phyloP scores from a whole-genome alignment of 2,329 filamentous ascomycete genomes.

The Scopulariopsis brevicaulis region DNA sequence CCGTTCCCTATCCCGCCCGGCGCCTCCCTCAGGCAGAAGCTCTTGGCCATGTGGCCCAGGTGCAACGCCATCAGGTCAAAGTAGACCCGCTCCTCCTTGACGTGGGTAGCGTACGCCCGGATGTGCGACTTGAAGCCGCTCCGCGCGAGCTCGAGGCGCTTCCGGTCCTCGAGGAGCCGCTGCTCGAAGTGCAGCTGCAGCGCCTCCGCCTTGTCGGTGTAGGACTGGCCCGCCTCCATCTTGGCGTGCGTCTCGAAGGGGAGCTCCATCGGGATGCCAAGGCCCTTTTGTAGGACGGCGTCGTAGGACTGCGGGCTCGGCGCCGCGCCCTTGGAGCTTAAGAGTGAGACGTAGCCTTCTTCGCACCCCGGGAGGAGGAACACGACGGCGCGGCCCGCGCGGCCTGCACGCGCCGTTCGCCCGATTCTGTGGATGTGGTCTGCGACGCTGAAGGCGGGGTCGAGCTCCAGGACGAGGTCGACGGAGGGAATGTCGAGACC shows the following conservation, averaged over 20 bases:
- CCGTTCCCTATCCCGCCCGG: conserved; percentile 68
- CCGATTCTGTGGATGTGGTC: conserved; percentile 94
- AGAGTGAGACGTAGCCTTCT: conserved; percentile 75
- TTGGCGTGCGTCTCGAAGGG: conserved; percentile 57
- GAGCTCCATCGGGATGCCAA: conserved; percentile 47
- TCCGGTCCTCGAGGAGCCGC: conserved; percentile 46
- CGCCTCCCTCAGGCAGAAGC: conserved; percentile 79
- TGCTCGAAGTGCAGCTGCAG: conserved; percentile 50
- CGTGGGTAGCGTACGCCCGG: conserved; percentile 88
- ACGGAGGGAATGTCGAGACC: conserved; percentile 93
- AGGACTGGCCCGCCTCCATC: conserved; percentile 27
- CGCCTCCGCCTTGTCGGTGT: conserved; percentile 40
- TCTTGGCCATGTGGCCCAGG: conserved; percentile 86
- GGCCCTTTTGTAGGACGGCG: conserved; percentile 51
- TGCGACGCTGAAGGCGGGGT: conserved; percentile 84
- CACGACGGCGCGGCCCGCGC: conserved; percentile 73
- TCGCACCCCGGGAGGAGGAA: conserved; percentile 88
- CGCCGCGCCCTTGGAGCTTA: conserved; percentile 36
- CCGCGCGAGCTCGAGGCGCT: conserved; percentile 68
- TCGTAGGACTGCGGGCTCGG: conserved; percentile 41
- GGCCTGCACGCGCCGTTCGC: conserved; percentile 85
- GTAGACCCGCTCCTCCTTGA: conserved; percentile 69
- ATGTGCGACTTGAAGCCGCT: conserved; percentile 87
- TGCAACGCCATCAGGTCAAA: conserved; percentile 92
- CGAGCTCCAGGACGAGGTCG: conserved; percentile 91